Evolutionary conservation across 2,329 filamentous ascomycete genomes (phyloP).

Genomic region (Rachicladosporium sp.): DNA sequence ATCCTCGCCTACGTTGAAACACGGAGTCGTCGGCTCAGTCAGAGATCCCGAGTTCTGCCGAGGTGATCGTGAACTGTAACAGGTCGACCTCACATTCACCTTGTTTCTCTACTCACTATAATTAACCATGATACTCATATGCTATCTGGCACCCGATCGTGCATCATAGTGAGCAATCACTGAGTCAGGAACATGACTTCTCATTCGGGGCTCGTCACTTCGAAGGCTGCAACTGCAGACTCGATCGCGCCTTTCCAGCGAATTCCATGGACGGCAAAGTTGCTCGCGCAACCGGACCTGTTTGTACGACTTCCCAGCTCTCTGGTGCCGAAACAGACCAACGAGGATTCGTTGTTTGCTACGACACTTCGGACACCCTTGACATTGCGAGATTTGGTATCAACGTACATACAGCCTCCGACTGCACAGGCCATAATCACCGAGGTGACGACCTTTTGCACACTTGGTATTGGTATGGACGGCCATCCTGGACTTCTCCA

Average conservation of each 20-base stretch:
- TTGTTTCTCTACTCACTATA: too few relatives aligned
- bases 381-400: constrained; percentile 37
- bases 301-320: constrained; percentile 26
- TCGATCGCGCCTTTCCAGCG: constrained; percentile 16
- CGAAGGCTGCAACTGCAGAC: constrained; percentile 8
- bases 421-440: constrained; percentile 17
- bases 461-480: constrained; percentile 41
- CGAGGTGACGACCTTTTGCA: constrained; percentile 28
- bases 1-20: too few relatives aligned
- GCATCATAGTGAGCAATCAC: too few relatives aligned
- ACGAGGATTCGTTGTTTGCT: constrained; percentile 42
- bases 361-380: constrained; percentile 39
- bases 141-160: too few relatives aligned
- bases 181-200: too few relatives aligned
- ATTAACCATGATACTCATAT: too few relatives aligned
- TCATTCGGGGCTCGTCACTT: too few relatives aligned
- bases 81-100: too few relatives aligned
- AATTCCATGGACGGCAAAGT: constrained; percentile 21
- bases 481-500: constrained; percentile 43
- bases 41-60: too few relatives aligned
- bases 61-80: too few relatives aligned
- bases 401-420: constrained; percentile 28
- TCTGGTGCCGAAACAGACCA: constrained; percentile 26
- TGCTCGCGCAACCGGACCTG: constrained; percentile 24
- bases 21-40: too few relatives aligned